Conservation (phyloP, 2,329 filamentous ascomycete genomes). For the Fusarium chuoi region DNA sequence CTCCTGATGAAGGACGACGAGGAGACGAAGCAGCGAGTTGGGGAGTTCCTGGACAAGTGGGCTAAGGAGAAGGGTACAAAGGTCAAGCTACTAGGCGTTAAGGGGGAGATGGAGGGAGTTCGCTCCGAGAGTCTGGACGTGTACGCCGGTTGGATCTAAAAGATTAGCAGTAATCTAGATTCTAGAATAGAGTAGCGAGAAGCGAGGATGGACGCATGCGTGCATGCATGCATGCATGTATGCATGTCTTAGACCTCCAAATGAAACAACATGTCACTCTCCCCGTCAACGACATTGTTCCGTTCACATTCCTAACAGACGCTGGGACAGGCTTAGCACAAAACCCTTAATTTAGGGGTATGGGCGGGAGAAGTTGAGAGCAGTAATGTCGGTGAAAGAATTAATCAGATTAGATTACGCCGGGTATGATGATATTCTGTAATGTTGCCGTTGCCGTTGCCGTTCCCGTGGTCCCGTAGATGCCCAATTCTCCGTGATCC, state of each 20-base stretch:
- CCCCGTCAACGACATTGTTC: slow-evolving; percentile 24
- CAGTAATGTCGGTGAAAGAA: neutral
- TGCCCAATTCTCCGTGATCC: slow-evolving; percentile 12
- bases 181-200: neutral
- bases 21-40: slow-evolving; percentile 69
- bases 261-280: slow-evolving; percentile 20
- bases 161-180: neutral
- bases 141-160: slow-evolving; percentile 58
- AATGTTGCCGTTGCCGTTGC: neutral
- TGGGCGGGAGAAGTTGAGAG: neutral
- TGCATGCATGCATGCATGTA: neutral
- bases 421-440: slow-evolving; percentile 27
- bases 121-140: slow-evolving; percentile 57
- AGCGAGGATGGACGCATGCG: slow-evolving; percentile 10
- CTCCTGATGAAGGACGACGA: slow-evolving; percentile 80
- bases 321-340: neutral
- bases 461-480: slow-evolving; percentile 18
- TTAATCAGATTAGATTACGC: slow-evolving; percentile 35
- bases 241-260: slow-evolving; percentile 26
- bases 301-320: slow-evolving; percentile 24
- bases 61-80: slow-evolving; percentile 66
- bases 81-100: slow-evolving; percentile 75
- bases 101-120: slow-evolving; percentile 77
- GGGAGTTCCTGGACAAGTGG: slow-evolving; percentile 73
- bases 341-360: neutral